A percentile compares a stretch with the other conserved stretches of the same genome.
These are phyloP conservation scores for Xylaria venustula DNA, from an alignment of 495 filamentous ascomycete genomes.

Conservation along the genomic window DNA sequence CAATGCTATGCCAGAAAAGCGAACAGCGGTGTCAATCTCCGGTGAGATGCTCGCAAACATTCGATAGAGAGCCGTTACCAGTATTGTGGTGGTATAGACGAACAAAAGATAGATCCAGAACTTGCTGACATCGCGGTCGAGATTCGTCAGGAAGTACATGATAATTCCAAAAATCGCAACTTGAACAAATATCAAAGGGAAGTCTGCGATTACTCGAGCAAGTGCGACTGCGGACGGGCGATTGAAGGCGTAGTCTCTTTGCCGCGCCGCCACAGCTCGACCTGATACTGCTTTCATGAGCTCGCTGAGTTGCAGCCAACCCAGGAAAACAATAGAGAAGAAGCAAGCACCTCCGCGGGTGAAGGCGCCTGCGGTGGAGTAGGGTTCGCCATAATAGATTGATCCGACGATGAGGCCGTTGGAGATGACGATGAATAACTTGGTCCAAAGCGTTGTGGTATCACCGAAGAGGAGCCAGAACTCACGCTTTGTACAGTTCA, in stretches of 20 bases:
- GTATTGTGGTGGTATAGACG: conserved; percentile 66
- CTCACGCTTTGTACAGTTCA: conserved; percentile 69
- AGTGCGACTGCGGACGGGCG: conserved; percentile 70
- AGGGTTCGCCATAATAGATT: conserved; percentile 66
- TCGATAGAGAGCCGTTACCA: conserved; percentile 67
- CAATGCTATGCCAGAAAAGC: conserved; percentile 66
- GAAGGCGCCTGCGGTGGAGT: conserved; percentile 67
- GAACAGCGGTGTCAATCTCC: conserved; percentile 69
- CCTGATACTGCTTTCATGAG: conserved; percentile 59
- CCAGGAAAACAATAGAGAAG: conserved; percentile 72
- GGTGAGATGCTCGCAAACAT: conserved; percentile 76
- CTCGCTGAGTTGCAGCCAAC: conserved; percentile 72
- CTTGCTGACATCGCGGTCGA: conserved; percentile 64
- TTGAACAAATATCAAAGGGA: conserved; percentile 64
- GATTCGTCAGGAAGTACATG: conserved; percentile 66
- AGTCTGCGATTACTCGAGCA: conserved; percentile 65
- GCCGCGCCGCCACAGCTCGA: conserved; percentile 24
- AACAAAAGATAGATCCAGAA: conserved; percentile 75
- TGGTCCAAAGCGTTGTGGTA: conserved; percentile 69
- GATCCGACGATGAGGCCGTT: conserved; percentile 74
- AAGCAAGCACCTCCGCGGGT: conserved; percentile 66
- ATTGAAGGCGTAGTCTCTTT: conserved; percentile 70
- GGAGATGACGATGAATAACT: conserved; percentile 72
- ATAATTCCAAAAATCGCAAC: conserved; percentile 63
- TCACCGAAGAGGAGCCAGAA: conserved; percentile 77